These are phyloP conservation scores for Neoscytalidium dimidiatum DNA, from an alignment of 2,329 filamentous ascomycete genomes.

Conservation along the genomic window DNA sequence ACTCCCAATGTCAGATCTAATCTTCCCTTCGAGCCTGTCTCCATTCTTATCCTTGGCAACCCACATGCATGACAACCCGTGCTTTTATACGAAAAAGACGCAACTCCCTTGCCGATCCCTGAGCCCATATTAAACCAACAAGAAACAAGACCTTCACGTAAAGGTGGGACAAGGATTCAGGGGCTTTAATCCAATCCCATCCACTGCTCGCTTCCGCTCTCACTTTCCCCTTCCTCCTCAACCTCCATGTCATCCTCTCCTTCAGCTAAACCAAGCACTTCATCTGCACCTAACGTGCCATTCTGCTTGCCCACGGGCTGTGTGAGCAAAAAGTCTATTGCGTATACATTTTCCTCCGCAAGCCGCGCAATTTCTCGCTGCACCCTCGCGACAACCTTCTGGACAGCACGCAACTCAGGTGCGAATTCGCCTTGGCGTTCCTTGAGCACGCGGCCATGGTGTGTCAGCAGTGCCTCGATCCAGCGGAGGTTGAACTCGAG, in stretches of 20 bases:
- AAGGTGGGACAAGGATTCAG: background rate
- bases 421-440: conserved; percentile 78
- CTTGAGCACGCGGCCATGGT: conserved; percentile 82
- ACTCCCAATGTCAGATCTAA: background rate
- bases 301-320: conserved; percentile 44
- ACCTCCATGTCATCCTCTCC: conserved; percentile 10
- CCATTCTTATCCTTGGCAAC: background rate
- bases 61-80: conserved; percentile 1
- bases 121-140: background rate
- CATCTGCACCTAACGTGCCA: background rate
- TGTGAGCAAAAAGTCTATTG: conserved; percentile 77
- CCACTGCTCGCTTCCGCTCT: conserved; percentile 10
- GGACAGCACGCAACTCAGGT: conserved; percentile 79
- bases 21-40: background rate
- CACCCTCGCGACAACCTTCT: conserved; percentile 77
- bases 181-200: conserved; percentile 13
- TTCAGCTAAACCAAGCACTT: background rate
- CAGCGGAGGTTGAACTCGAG: conserved; percentile 93
- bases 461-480: conserved; percentile 79
- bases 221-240: conserved; percentile 1
- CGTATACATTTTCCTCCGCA: conserved; percentile 86
- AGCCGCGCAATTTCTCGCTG: conserved; percentile 79
- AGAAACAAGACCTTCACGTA: background rate
- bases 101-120: conserved; percentile 4
- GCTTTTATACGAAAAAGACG: background rate